Evolutionary conservation across 805 yeast genomes (phyloP).

Genomic region (Tetrapisispora nanseiensis): DNA sequence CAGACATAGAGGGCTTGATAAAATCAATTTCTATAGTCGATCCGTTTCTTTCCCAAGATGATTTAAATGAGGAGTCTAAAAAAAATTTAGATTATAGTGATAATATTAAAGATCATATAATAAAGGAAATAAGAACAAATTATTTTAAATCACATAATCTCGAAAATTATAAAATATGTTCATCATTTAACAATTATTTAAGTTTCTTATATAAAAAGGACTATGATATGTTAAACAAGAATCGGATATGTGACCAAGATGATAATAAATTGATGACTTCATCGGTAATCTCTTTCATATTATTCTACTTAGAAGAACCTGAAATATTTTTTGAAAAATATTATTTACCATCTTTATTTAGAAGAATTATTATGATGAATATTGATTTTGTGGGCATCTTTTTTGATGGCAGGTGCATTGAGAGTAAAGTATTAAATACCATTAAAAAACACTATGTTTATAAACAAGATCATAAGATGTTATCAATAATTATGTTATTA

Average conservation of each 20-base stretch:
- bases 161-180: background rate
- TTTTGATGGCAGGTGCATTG: background rate
- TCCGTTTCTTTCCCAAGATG: background rate
- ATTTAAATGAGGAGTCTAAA: background rate
- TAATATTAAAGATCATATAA: background rate
- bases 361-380: constrained; percentile 1
- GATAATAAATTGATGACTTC: background rate
- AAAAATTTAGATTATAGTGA: background rate
- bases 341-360: constrained; percentile 1
- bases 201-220: background rate
- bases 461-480: background rate
- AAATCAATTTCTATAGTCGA: background rate
- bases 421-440: background rate
- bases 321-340: background rate
- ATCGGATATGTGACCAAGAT: too few relatives aligned
- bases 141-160: background rate
- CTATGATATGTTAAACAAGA: background rate
- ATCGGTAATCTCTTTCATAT: background rate
- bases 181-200: background rate
- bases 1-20: background rate
- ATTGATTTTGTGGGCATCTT: background rate
- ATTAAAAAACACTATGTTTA: background rate
- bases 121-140: background rate
- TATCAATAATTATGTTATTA: background rate
- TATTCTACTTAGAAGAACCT: background rate